A percentile compares a stretch with the other conserved stretches of the same genome.
Evolutionary conservation across 495 filamentous ascomycete species (phyloP).

Genomic region (Choiromyces venosus): DNA sequence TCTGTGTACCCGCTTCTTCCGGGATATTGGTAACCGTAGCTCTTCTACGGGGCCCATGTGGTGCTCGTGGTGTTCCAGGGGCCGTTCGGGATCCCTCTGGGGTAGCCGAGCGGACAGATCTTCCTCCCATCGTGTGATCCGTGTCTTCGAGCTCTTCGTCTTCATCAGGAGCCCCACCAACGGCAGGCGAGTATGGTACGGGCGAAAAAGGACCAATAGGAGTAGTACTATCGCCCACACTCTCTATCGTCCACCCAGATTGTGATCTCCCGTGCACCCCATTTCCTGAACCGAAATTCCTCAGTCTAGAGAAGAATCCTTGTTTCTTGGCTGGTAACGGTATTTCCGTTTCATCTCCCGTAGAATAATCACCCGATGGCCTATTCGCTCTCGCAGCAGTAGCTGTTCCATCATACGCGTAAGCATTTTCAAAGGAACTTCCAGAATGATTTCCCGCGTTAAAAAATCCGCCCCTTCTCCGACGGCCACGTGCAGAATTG

Average conservation of each 20-base stretch:
- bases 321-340: constrained; percentile 29
- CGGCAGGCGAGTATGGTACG: constrained; percentile 23
- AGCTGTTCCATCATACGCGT: constrained; percentile 24
- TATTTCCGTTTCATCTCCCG: constrained; percentile 39
- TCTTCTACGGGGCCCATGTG: constrained; percentile 23
- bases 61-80: constrained; percentile 27
- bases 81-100: constrained; percentile 20
- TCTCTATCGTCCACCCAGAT: constrained; percentile 40
- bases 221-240: constrained; percentile 30
- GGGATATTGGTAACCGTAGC: constrained; percentile 36
- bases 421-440: constrained; percentile 29
- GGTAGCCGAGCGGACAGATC: constrained; percentile 24
- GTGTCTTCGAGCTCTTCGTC: constrained; percentile 29
- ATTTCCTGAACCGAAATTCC: constrained; percentile 26
- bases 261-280: constrained; percentile 35
- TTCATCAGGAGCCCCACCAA: constrained; percentile 26
- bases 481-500: constrained; percentile 22
- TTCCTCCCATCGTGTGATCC: constrained; percentile 18
- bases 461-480: constrained; percentile 30
- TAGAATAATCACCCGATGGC: constrained; percentile 32
- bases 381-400: constrained; percentile 21
- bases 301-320: constrained; percentile 39
- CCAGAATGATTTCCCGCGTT: constrained; percentile 23
- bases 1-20: constrained; percentile 19
- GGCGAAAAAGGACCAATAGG: constrained; percentile 30